phyloP scores from a whole-genome alignment of 805 yeast genomes.

The Starmera caribaea region DNA sequence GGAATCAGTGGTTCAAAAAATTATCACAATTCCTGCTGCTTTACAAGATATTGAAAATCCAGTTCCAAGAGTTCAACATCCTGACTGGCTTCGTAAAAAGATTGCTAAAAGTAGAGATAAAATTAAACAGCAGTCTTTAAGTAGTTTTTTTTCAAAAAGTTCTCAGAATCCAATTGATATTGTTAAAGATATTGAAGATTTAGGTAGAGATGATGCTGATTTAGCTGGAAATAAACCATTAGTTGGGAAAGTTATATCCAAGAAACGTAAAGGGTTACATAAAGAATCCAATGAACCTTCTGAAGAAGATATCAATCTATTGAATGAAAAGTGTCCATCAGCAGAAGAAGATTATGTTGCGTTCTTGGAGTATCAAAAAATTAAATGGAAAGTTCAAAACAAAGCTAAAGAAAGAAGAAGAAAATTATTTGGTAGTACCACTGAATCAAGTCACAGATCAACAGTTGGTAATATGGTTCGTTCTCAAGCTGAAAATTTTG shows the following conservation, averaged over 20 bases:
- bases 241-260: constrained; percentile 28
- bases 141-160: constrained; percentile 43
- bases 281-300: constrained; percentile 23
- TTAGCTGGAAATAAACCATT: constrained; percentile 14
- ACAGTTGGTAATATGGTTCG: constrained; percentile 62
- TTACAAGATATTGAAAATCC: constrained; percentile 82
- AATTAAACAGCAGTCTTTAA: constrained; percentile 60
- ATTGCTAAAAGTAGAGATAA: constrained; percentile 54
- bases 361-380: constrained; percentile 67
- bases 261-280: constrained; percentile 23
- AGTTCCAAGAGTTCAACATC: constrained; percentile 89
- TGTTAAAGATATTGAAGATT: constrained; percentile 69
- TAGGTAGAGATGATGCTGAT: constrained; percentile 31
- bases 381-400: constrained; percentile 80
- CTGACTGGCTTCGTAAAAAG: constrained; percentile 77
- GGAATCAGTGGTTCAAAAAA: constrained; percentile 88
- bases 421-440: constrained; percentile 66
- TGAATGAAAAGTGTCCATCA: constrained; percentile 51
- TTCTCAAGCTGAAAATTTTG: constrained; percentile 69
- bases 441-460: constrained; percentile 43
- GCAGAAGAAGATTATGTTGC: constrained; percentile 58
- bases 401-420: constrained; percentile 62
- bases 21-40: constrained; percentile 96
- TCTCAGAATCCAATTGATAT: constrained; percentile 30
- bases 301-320: constrained; percentile 41